These are phyloP conservation scores for Stentor roeselii DNA, from an alignment of 73 alveolate species.

Conservation along the genomic window DNA sequence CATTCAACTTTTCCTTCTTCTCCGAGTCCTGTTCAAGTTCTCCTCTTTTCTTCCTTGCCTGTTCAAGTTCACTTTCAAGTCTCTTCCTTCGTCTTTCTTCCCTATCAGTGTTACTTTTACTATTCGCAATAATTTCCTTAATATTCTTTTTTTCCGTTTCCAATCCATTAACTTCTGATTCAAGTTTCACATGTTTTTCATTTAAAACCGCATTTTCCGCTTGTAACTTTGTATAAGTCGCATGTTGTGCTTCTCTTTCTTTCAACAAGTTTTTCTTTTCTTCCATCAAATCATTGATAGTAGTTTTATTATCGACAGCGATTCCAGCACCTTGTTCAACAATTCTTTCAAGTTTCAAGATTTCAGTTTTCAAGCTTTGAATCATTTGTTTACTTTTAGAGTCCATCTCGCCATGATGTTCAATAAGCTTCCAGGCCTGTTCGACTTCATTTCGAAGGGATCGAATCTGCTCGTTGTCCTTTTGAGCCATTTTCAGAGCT, in stretches of 20 bases:
- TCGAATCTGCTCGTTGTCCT: slow-evolving; percentile 81
- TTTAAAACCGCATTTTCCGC: slow-evolving; percentile 24
- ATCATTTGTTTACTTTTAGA: slow-evolving; percentile 83
- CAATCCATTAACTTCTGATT: slow-evolving; percentile 45
- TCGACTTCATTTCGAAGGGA: slow-evolving; percentile 82
- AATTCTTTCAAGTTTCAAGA: slow-evolving; percentile 54
- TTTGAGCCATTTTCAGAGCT: slow-evolving; percentile 71
- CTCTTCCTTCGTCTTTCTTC: slow-evolving; percentile 62
- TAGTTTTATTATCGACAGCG: slow-evolving; percentile 53
- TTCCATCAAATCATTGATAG: slow-evolving; percentile 57
- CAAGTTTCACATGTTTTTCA: slow-evolving; percentile 47
- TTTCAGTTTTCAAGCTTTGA: slow-evolving; percentile 73
- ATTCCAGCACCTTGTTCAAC: slow-evolving; percentile 73
- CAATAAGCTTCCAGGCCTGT: slow-evolving; percentile 81
- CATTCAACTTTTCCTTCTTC: slow-evolving; percentile 28
- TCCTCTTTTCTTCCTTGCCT: slow-evolving; percentile 38
- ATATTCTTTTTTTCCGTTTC: slow-evolving; percentile 50
- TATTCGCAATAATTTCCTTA: slow-evolving; percentile 51
- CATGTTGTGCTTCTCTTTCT: slow-evolving; percentile 49
- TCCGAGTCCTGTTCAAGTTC: slow-evolving; percentile 40
- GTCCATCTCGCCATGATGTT: slow-evolving; percentile 77
- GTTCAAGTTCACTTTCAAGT: slow-evolving; percentile 56
- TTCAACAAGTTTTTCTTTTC: slow-evolving; percentile 44
- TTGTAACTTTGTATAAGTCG: slow-evolving; percentile 45
- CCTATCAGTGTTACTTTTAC: slow-evolving; percentile 42